A percentile compares a stretch with the other conserved stretches of the same genome.
phyloP scores from a whole-genome alignment of 23 red algal genomes.

The Porphyridium purpureum region DNA sequence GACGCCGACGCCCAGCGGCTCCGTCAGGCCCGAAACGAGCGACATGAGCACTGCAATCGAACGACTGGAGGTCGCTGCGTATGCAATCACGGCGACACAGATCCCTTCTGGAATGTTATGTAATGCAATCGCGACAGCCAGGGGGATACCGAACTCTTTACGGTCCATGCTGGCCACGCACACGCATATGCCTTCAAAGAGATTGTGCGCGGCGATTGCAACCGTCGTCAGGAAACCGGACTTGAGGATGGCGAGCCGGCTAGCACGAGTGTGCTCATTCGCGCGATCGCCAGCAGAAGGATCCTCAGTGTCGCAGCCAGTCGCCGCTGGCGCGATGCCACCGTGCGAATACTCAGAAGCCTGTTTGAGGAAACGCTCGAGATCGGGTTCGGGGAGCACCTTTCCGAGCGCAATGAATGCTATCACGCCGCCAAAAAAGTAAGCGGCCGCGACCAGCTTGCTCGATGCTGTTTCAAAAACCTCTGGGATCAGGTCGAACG shows the following conservation, averaged over 20 bases:
- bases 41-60: constrained; percentile 20
- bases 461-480: constrained; percentile 5
- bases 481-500: constrained; percentile 43
- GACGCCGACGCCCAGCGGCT: constrained; percentile 53
- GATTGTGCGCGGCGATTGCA: constrained; percentile 51
- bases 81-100: constrained; percentile 45
- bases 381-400: constrained; percentile 44
- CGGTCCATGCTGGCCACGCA: constrained; percentile 29
- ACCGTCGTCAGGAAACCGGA: constrained; percentile 34
- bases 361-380: not conserved
- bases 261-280: constrained; percentile 2
- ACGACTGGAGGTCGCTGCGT: constrained; percentile 22
- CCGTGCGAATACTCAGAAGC: not conserved
- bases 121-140: constrained; percentile 49
- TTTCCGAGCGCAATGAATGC: constrained; percentile 19
- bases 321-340: not conserved
- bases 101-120: constrained; percentile 82
- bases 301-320: not conserved
- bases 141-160: constrained; percentile 34
- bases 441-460: not conserved
- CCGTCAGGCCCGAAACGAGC: constrained; percentile 44
- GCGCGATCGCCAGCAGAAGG: not conserved
- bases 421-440: constrained; percentile 10
- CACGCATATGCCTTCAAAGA: constrained; percentile 54
- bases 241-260: constrained; percentile 3